A percentile compares a stretch with the other conserved stretches of the same genome.
These are phyloP conservation scores for Eucalyptus polybractea DNA, from an alignment of 345 rosid genomes.

Conservation along the genomic window DNA sequence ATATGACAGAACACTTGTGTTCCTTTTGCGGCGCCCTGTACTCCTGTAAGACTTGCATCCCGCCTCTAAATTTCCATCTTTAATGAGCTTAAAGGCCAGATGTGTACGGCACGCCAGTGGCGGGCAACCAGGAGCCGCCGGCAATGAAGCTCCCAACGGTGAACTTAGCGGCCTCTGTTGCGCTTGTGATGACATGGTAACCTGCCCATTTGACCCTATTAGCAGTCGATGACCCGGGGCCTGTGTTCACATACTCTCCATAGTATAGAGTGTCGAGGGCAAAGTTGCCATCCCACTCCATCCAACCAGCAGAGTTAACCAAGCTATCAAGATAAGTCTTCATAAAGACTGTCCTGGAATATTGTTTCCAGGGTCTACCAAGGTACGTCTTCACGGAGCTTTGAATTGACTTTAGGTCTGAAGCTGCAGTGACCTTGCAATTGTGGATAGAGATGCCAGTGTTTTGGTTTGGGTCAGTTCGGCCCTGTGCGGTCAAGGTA, in stretches of 20 bases:
- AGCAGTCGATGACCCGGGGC: conserved; percentile 26
- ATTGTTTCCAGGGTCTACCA: conserved; percentile 45
- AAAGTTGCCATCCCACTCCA: conserved; percentile 35
- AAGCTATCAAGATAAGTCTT: conserved; percentile 25
- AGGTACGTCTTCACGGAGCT: conserved; percentile 34
- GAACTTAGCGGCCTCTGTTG: conserved; percentile 29
- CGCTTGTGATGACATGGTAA: conserved; percentile 17
- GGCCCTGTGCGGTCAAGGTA: conserved; percentile 37
- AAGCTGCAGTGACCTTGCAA: conserved; percentile 30
- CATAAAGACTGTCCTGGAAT: conserved; percentile 33
- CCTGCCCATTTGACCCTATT: conserved; percentile 39
- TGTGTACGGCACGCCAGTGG: conserved; percentile 23
- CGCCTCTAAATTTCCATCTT: background rate
- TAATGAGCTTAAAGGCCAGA: conserved; percentile 17
- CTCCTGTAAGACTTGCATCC: background rate
- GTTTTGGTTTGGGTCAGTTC: conserved; percentile 49
- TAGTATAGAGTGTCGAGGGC: conserved; percentile 37
- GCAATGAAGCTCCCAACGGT: conserved; percentile 28
- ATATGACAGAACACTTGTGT: background rate
- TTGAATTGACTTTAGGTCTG: conserved; percentile 24
- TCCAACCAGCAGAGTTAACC: conserved; percentile 42
- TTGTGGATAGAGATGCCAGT: conserved; percentile 46
- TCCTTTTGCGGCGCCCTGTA: background rate
- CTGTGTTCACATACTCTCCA: conserved; percentile 35
- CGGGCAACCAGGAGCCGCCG: conserved; percentile 36